Percentiles rank a stretch among this genome's conserved stretches.
These are phyloP conservation scores for Earliella scabrosa DNA, from an alignment of 1,284 basidiomycete species.

Conservation along the genomic window DNA sequence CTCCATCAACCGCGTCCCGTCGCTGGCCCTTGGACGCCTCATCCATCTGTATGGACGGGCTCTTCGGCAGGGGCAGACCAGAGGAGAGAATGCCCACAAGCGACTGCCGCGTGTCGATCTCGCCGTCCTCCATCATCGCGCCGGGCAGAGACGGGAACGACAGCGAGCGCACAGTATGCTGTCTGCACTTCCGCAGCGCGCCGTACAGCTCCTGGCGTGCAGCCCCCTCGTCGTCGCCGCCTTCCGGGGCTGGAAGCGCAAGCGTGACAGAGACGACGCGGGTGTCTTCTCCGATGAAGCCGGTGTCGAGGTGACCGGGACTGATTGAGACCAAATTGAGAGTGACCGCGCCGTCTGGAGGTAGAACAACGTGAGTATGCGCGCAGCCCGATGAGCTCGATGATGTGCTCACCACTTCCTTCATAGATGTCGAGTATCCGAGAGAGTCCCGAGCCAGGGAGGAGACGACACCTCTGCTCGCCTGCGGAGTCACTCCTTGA, in stretches of 20 bases:
- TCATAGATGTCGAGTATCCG: conserved; percentile 56
- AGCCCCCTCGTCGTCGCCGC: conserved; percentile 10
- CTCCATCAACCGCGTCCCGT: conserved; percentile 42
- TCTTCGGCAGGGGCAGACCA: conserved; percentile 69
- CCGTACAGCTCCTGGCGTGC: conserved; percentile 45
- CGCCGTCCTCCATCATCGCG: conserved; percentile 38
- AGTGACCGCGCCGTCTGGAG: conserved; percentile 39
- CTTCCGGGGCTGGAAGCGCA: conserved; percentile 12
- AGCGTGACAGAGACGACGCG: conserved; percentile 43
- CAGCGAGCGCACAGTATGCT: conserved; percentile 55
- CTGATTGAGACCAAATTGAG: conserved; percentile 62
- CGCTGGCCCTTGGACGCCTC: conserved; percentile 31
- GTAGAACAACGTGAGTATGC: neutral
- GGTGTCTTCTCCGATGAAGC: conserved; percentile 44
- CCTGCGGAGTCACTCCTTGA: conserved; percentile 37
- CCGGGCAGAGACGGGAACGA: conserved; percentile 48
- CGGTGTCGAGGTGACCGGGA: conserved; percentile 44
- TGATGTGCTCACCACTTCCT: conserved; percentile 20
- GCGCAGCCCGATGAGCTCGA: neutral
- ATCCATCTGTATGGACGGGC: conserved; percentile 61
- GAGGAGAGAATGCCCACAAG: conserved; percentile 58
- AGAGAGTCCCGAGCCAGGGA: conserved; percentile 58
- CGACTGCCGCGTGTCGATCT: conserved; percentile 48
- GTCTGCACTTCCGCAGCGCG: conserved; percentile 55
- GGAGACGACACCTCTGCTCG: conserved; percentile 44